Conservation (phyloP, 2,329 filamentous ascomycete species). For the Penicillium thymicola region DNA sequence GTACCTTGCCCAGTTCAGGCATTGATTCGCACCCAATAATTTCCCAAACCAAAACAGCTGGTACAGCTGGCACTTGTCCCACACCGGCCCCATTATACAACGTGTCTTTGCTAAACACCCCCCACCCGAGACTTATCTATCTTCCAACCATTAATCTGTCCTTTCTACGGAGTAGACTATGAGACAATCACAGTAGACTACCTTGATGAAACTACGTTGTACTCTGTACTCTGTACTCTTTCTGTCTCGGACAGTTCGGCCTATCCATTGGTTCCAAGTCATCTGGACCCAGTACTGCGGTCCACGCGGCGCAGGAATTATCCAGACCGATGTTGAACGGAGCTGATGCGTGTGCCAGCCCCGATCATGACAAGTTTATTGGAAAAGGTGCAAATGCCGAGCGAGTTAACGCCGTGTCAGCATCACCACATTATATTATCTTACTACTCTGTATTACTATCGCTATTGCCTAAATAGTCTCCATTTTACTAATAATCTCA, state of each 20-base stretch:
- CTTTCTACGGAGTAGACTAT: neutral
- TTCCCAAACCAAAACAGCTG: neutral
- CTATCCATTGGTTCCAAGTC: constrained; percentile 2
- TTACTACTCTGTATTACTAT: neutral
- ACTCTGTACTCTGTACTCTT: neutral
- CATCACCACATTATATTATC: neutral
- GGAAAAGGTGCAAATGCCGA: neutral
- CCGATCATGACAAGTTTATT: neutral
- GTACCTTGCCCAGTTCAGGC: neutral
- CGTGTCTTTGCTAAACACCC: constrained; percentile 13
- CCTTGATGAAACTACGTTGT: neutral
- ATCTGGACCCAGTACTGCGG: constrained; percentile 15
- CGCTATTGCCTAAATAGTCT: neutral
- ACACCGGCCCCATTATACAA: constrained; percentile 17
- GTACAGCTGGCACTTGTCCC: constrained; percentile 8
- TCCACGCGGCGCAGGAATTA: constrained; percentile 9
- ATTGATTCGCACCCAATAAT: constrained; percentile 3
- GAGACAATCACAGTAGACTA: neutral
- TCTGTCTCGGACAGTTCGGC: neutral
- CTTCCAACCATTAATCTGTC: neutral
- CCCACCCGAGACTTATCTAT: constrained; percentile 7
- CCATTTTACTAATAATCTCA: neutral
- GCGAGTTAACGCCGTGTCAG: neutral
- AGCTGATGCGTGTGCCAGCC: constrained; percentile 4
- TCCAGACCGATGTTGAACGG: neutral